Base-by-base conservation (phyloP, 1,139 yeast species). In the Lodderomyces parapsilosis region DNA sequence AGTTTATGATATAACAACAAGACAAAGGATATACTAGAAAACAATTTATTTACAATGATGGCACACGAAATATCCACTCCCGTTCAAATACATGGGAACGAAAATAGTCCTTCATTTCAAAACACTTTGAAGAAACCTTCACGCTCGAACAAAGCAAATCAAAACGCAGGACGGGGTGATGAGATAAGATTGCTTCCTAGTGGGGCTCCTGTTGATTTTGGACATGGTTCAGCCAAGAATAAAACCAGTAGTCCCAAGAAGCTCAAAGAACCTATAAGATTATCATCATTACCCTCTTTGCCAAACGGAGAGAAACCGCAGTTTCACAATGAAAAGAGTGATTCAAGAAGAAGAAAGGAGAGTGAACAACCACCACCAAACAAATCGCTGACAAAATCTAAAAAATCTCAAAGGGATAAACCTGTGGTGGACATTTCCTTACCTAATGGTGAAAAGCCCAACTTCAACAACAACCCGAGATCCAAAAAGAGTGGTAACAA, bases 121-220 rank as follows among this genome's bases (percentile, higher is more conserved):
- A 35, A 24, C 15, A 25, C 27, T 9, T 11, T 17, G 2, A 30
- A 42, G 36, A 19, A 42, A 27, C 14, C 34, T 14, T 24, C 20
- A 19, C 19, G 33, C 13, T 11, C 27, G 19, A 18, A 15, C 25
- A 20, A 31, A 11, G 8, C 24, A 15, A n/a, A 43, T 32, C 20
- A 40, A 41, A 9, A 41, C 40, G 35, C 40, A 35, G 24, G 51
- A 49, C 20, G 52, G 52, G 39, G 43, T 19, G 62, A 58, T 11
- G 57, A 53, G 11, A 59, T 58, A 25, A 53, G 66, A 44, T 53
- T 53, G 36, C 60, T 73, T 40, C 79, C 79, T 8, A 71, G 65
- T 51, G 79, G 80, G 2, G 60, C 60, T 14, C 60, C 63, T 30
- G 76, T 69, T 19, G 66, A 71, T 48, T 71, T 72, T 56, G 77